Conservation (phyloP, 2,329 filamentous ascomycete species). For the Venturiaceae sp. region DNA sequence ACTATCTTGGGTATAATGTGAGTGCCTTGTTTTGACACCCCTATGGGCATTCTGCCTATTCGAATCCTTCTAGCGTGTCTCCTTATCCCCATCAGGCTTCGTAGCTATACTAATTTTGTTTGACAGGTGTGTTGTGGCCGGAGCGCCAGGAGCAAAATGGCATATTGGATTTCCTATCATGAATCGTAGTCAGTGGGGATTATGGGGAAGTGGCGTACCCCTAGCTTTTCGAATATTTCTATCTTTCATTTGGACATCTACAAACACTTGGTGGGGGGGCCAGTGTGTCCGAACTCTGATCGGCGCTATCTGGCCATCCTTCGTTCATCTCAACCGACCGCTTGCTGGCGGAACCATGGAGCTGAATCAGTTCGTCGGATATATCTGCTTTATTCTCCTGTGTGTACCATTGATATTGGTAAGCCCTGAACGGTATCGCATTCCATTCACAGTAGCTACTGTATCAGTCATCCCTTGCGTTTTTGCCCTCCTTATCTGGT, state of each 20-base stretch:
- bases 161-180: conserved; percentile 35
- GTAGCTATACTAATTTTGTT: too few relatives aligned
- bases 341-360: not conserved
- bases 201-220: conserved; percentile 28
- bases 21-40: too few relatives aligned
- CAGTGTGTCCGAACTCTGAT: not conserved
- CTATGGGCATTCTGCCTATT: too few relatives aligned
- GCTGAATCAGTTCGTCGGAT: not conserved
- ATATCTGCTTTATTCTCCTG: not conserved
- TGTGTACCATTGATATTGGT: not conserved
- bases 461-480: not conserved
- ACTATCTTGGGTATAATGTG: conserved; percentile 24
- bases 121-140: conserved; percentile 23
- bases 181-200: conserved; percentile 30
- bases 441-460: not conserved
- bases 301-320: not conserved
- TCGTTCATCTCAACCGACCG: not conserved
- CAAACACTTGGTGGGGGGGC: conserved; percentile 27
- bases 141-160: conserved; percentile 29
- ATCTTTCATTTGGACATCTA: conserved; percentile 28
- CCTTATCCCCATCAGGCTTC: too few relatives aligned
- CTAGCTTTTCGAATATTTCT: conserved; percentile 32
- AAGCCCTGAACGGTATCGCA: not conserved
- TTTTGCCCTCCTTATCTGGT: not conserved
- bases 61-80: too few relatives aligned